Evolutionary conservation across 2,329 filamentous ascomycete genomes (phyloP).

Genomic region (Mycosphaerelloides madeirae): DNA sequence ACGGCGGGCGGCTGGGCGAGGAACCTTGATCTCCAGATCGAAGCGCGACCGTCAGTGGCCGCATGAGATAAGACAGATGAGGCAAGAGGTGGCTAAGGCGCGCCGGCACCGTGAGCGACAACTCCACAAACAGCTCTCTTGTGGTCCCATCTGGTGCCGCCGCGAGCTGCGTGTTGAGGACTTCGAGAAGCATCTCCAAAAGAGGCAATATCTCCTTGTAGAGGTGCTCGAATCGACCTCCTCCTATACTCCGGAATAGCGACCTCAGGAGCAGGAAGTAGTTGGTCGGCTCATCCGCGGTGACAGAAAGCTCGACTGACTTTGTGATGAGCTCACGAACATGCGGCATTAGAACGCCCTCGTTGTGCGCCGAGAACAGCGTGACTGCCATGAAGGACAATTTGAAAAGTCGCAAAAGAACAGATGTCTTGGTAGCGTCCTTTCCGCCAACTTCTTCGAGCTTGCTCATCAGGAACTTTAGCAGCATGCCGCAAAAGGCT

Average conservation of each 20-base stretch:
- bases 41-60: conserved; percentile 90
- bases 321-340: conserved; percentile 96
- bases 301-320: conserved; percentile 92
- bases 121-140: conserved; percentile 91
- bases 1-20: conserved; percentile 10
- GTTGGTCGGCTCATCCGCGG: conserved; percentile 95
- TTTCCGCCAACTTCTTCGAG: conserved; percentile 92
- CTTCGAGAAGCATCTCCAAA: conserved; percentile 94
- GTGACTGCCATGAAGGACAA: conserved; percentile 99
- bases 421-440: conserved; percentile 87
- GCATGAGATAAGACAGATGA: conserved; percentile 94
- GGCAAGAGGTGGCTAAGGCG: conserved; percentile 89
- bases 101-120: conserved; percentile 93
- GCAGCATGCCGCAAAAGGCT: conserved; percentile 94
- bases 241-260: conserved; percentile 92
- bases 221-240: conserved; percentile 92
- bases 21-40: conserved; percentile 64
- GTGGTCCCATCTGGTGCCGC: conserved; percentile 87
- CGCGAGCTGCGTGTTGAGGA: conserved; percentile 88
- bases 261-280: conserved; percentile 93
- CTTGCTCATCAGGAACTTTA: conserved; percentile 94
- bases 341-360: conserved; percentile 89
- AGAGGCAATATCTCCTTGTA: conserved; percentile 97
- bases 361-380: conserved; percentile 88
- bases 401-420: conserved; percentile 91